Evolutionary conservation across 768 basidiomycete species (phyloP).

Genomic region (Cyclocybe cylindracea): DNA sequence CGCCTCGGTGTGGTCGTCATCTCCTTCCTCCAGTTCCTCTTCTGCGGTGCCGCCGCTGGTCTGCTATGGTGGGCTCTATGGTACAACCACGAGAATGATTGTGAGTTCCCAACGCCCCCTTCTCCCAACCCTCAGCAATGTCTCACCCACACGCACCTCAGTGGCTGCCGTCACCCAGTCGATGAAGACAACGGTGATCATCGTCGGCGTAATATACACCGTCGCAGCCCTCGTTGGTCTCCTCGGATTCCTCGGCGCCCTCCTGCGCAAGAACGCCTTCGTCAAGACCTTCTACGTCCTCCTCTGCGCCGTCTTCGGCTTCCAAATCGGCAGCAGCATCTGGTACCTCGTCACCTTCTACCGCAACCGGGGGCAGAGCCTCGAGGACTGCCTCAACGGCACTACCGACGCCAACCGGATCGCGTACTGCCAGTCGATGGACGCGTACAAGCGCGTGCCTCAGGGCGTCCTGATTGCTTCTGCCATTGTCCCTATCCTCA

Average conservation of each 20-base stretch:
- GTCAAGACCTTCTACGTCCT: constrained; percentile 33
- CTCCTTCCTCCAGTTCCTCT: constrained; percentile 39
- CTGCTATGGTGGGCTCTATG: constrained; percentile 32
- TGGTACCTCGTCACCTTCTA: constrained; percentile 34
- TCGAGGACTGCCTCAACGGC: constrained; percentile 29
- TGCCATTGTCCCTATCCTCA: constrained; percentile 34
- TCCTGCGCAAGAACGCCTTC: constrained; percentile 36
- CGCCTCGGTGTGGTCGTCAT: constrained; percentile 42
- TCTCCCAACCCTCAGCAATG: not conserved
- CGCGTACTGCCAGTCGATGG: constrained; percentile 29
- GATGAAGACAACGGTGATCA: constrained; percentile 30
- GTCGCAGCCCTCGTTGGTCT: constrained; percentile 33
- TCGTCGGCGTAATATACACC: constrained; percentile 32
- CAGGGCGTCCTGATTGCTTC: constrained; percentile 32
- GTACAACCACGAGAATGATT: constrained; percentile 18
- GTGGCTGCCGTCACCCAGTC: constrained; percentile 24
- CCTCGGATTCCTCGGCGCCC: constrained; percentile 40
- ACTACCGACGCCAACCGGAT: constrained; percentile 24
- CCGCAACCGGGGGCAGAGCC: constrained; percentile 22
- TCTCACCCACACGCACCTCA: constrained; percentile 9
- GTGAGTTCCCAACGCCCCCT: constrained; percentile 10
- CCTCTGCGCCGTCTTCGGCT: constrained; percentile 26
- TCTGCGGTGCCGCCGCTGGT: constrained; percentile 30
- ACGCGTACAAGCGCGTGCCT: constrained; percentile 22
- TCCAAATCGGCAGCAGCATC: constrained; percentile 32